These are phyloP conservation scores for Malus orientalis DNA, from an alignment of 306 rosid genomes.

Conservation along the genomic window DNA sequence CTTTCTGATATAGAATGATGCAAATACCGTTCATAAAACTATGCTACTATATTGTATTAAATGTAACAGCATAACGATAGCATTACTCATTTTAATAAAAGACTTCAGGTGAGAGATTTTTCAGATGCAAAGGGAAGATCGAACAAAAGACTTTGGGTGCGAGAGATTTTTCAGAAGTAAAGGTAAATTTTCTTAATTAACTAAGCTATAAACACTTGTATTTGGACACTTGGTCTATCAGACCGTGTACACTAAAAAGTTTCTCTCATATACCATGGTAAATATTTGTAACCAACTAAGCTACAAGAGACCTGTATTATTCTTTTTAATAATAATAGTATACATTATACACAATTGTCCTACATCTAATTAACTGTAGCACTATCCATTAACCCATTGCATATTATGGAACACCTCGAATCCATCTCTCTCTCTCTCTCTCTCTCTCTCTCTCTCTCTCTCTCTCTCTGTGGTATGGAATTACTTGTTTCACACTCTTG, in stretches of 20 bases:
- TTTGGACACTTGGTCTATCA: too few relatives aligned
- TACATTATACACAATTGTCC: neutral
- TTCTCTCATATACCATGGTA: too few relatives aligned
- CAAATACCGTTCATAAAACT: neutral
- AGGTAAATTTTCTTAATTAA: too few relatives aligned
- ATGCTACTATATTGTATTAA: neutral
- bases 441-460: neutral
- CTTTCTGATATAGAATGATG: neutral
- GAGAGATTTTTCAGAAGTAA: too few relatives aligned
- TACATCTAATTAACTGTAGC: neutral
- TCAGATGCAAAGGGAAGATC: too few relatives aligned
- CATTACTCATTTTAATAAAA: neutral
- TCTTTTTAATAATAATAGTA: neutral
- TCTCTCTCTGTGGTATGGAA: neutral
- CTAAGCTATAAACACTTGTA: too few relatives aligned
- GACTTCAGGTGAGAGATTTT: too few relatives aligned
- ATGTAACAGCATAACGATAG: neutral
- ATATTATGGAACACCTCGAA: neutral
- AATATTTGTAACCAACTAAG: too few relatives aligned
- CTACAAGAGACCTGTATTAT: too few relatives aligned
- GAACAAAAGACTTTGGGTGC: too few relatives aligned
- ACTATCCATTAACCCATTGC: neutral
- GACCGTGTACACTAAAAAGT: too few relatives aligned
- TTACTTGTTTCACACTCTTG: conserved; percentile 8
- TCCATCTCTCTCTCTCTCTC: neutral